Conservation (phyloP, 1,284 basidiomycete genomes). For the Cystobasidium sp. region DNA sequence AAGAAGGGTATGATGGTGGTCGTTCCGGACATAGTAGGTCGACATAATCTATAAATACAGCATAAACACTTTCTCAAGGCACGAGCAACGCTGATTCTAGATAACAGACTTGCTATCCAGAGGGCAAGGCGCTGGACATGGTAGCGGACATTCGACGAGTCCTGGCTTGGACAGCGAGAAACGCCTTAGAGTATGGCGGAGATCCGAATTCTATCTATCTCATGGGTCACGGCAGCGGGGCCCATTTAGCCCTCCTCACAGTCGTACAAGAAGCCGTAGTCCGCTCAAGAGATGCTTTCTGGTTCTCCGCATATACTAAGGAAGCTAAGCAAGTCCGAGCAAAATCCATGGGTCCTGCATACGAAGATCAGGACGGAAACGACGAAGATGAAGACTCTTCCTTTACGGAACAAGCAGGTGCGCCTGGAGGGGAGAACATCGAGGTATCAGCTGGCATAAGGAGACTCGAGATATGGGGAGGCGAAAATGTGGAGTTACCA, state of each 20-base stretch:
- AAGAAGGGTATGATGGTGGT: slow-evolving; percentile 57
- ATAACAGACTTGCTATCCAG: slow-evolving; percentile 54
- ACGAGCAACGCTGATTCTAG: neutral
- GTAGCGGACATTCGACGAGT: slow-evolving; percentile 55
- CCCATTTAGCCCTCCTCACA: slow-evolving; percentile 54
- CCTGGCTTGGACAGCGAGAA: slow-evolving; percentile 56
- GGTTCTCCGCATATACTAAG: slow-evolving; percentile 15
- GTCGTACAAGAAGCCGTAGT: slow-evolving; percentile 57
- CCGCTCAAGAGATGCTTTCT: slow-evolving; percentile 50
- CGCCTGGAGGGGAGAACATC: neutral
- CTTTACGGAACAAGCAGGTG: neutral
- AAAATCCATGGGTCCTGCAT: neutral
- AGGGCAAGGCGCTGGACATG: slow-evolving; percentile 54
- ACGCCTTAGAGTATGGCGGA: slow-evolving; percentile 55
- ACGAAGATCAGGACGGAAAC: slow-evolving; percentile 1
- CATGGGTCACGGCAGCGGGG: slow-evolving; percentile 55
- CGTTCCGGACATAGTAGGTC: slow-evolving; percentile 54
- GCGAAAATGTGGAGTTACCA: slow-evolving; percentile 42
- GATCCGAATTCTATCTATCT: slow-evolving; percentile 53
- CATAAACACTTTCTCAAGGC: neutral
- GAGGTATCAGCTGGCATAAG: slow-evolving; percentile 46
- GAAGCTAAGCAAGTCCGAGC: neutral
- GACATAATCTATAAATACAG: neutral
- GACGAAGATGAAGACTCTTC: slow-evolving; percentile 1
- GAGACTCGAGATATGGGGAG: slow-evolving; percentile 45